These are phyloP conservation scores for Septoria petroselini DNA, from an alignment of 2,329 filamentous ascomycete genomes.

Conservation along the genomic window DNA sequence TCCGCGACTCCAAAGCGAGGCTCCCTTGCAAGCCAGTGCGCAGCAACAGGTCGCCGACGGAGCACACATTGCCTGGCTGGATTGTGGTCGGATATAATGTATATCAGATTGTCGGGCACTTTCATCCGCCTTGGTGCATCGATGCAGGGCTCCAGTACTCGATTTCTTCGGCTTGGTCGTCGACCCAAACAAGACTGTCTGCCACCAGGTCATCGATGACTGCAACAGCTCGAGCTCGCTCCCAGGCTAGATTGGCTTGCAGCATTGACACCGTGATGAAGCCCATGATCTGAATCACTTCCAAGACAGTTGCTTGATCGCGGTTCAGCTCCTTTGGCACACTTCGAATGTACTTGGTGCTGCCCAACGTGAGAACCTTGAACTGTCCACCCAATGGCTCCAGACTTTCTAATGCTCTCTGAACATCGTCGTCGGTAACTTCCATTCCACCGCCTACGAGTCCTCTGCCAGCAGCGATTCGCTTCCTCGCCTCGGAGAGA, in stretches of 20 bases:
- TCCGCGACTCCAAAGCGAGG: too few species aligned
- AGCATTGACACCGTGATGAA: slow-evolving; percentile 55
- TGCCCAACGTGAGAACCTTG: slow-evolving; percentile 77
- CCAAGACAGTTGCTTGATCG: slow-evolving; percentile 87
- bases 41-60: too few species aligned
- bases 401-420: slow-evolving; percentile 82
- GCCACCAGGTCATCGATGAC: slow-evolving; percentile 85
- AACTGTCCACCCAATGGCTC: slow-evolving; percentile 86
- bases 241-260: slow-evolving; percentile 56
- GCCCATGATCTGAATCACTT: slow-evolving; percentile 84
- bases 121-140: slow-evolving; percentile 47
- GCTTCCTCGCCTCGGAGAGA: slow-evolving; percentile 73
- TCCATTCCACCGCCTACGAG: slow-evolving; percentile 74
- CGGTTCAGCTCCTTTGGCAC: slow-evolving; percentile 93
- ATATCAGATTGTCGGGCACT: too few species aligned
- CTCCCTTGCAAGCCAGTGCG: too few species aligned
- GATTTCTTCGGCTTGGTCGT: slow-evolving; percentile 77
- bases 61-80: too few species aligned
- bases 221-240: slow-evolving; percentile 77
- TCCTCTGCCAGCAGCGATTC: slow-evolving; percentile 68
- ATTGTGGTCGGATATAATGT: too few species aligned
- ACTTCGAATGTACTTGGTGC: slow-evolving; percentile 81
- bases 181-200: slow-evolving; percentile 91
- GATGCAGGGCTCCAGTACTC: slow-evolving; percentile 91
- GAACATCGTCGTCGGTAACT: slow-evolving; percentile 87